These are phyloP conservation scores for Colletotrichum karsti DNA, from an alignment of 2,329 filamentous ascomycete genomes.

Conservation along the genomic window DNA sequence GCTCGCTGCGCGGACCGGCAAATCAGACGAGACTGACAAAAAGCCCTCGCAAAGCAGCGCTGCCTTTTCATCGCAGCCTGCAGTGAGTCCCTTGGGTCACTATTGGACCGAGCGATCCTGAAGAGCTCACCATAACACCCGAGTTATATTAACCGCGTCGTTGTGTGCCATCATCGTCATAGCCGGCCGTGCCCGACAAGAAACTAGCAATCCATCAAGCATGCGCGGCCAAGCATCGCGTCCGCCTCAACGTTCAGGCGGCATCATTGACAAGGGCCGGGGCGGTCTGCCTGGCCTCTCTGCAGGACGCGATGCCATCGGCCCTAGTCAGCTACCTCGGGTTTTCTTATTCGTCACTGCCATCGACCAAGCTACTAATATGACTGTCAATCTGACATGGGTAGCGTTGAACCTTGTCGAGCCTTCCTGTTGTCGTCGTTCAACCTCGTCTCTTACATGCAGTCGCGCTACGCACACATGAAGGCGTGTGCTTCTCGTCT, in stretches of 20 bases:
- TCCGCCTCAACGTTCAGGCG: constrained; percentile 4
- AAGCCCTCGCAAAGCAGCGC: not conserved
- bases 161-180: constrained; percentile 5
- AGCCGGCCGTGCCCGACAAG: not conserved
- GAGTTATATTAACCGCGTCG: not conserved
- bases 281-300: constrained; percentile 5
- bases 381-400: constrained; percentile 11
- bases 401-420: constrained; percentile 12
- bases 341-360: constrained; percentile 10
- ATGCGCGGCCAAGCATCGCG: not conserved
- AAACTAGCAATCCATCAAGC: not conserved
- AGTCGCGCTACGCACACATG: constrained; percentile 4
- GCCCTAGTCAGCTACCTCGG: not conserved
- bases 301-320: constrained; percentile 6
- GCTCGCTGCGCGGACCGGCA: not conserved
- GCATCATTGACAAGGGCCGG: constrained; percentile 7
- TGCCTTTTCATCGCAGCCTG: not conserved
- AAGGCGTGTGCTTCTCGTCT: constrained; percentile 1
- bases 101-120: not conserved
- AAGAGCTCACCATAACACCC: not conserved
- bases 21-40: not conserved
- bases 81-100: not conserved
- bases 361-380: constrained; percentile 13
- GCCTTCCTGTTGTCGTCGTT: constrained; percentile 14
- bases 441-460: constrained; percentile 21